phyloP scores from a whole-genome alignment of 2,329 filamentous ascomycete genomes.

The Chrysosporium keratinophilum region DNA sequence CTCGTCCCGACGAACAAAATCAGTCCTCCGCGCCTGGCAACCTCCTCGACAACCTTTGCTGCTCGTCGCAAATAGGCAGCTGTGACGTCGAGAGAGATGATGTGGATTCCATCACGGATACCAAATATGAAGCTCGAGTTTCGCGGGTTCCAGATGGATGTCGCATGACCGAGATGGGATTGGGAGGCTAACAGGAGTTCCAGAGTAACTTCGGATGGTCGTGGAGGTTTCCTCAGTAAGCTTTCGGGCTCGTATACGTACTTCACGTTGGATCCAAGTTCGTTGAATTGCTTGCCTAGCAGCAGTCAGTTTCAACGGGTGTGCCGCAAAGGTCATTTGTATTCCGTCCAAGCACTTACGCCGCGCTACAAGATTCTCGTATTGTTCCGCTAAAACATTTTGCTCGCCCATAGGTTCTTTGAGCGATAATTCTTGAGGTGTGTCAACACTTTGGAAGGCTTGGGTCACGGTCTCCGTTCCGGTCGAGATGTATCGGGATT shows the following conservation, averaged over 20 bases:
- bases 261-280: slow-evolving; percentile 25
- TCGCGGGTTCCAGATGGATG: slow-evolving; percentile 83
- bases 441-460: not conserved
- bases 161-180: slow-evolving; percentile 81
- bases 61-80: slow-evolving; percentile 84
- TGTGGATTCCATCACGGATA: slow-evolving; percentile 75
- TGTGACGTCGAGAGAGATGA: slow-evolving; percentile 83
- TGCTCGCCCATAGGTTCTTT: not conserved
- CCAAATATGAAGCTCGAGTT: slow-evolving; percentile 94
- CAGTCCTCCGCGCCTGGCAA: slow-evolving; percentile 69
- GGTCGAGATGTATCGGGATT: slow-evolving; percentile 3
- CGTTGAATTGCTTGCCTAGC: slow-evolving; percentile 26
- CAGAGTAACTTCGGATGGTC: slow-evolving; percentile 70
- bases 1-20: slow-evolving; percentile 87
- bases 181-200: slow-evolving; percentile 83
- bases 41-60: slow-evolving; percentile 81
- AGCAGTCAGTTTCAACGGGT: not conserved
- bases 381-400: not conserved
- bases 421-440: not conserved
- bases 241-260: slow-evolving; percentile 26
- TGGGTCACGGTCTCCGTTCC: not conserved
- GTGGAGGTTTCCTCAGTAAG: slow-evolving; percentile 57
- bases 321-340: not conserved
- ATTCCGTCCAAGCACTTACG: not conserved
- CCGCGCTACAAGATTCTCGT: not conserved